phyloP scores from a whole-genome alignment of 345 rosid genomes.

The Eucalyptus pumila region DNA sequence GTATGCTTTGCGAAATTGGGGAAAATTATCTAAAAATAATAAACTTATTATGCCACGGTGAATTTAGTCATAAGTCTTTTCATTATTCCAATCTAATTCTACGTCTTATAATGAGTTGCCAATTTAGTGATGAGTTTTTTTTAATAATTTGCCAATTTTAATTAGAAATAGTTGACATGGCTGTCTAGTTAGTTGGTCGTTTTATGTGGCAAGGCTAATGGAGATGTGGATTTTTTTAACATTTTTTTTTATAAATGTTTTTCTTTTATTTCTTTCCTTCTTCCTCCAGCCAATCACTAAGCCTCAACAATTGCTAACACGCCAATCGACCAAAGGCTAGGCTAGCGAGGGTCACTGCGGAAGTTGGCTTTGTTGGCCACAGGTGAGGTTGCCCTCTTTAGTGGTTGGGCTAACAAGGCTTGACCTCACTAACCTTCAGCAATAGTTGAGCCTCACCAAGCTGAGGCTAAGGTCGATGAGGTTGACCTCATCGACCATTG shows the following conservation, averaged over 20 bases:
- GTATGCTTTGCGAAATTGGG: background rate
- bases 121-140: too few species aligned
- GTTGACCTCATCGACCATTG: too few species aligned
- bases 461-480: too few species aligned
- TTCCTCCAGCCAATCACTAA: background rate
- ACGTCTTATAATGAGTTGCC: background rate
- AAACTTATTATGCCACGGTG: fast-evolving
- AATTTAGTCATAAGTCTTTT: background rate
- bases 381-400: background rate
- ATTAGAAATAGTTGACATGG: too few species aligned
- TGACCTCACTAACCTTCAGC: too few species aligned
- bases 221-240: too few species aligned
- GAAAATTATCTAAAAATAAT: background rate
- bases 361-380: too few species aligned
- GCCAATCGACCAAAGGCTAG: background rate
- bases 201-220: fast-evolving
- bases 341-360: too few species aligned
- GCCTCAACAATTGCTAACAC: background rate
- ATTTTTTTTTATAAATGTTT: too few species aligned
- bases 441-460: too few species aligned
- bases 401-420: background rate
- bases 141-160: background rate
- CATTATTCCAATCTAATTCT: background rate
- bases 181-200: background rate
- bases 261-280: too few species aligned